Base-by-base conservation (phyloP, 495 filamentous ascomycete genomes). In the Penicillium waksmanii region DNA sequence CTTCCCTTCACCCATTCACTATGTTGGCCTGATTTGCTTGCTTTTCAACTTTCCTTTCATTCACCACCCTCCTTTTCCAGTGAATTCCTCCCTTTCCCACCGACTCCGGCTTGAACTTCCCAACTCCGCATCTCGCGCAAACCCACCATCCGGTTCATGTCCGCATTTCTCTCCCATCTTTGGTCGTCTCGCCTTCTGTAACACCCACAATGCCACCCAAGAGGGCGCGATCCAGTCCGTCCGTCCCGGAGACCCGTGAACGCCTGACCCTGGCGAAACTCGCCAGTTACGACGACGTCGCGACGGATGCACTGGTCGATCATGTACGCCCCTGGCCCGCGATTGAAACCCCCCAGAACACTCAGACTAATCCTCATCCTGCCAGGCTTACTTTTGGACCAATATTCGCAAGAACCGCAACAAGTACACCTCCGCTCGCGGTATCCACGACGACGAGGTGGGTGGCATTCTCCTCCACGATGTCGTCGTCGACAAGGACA, bases 221-320 rank as follows among this genome's bases (percentile, higher is more conserved):
- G 31, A 79, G 83, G 77, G 74, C 70, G 65, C 68, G 77, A 66
- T 66, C 73, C 9, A 74, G 64, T 35, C 66, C 77, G 5, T 72
- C 80, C 19, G 64, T 64, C 47, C 54, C 57, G 15, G 74, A 84
- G 42, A 84, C 87, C 68, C 88, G 83, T 74, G 85, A 89, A 60
- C 87, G 85, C 65, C 78, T 98, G 61, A 96, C 92, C 12, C 79
- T 97, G 56, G 85, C 85, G 40, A 93, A 97, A 77, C 79, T 99
- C 58, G 87, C 91, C 27, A 88, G 89, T 56, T 97, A 97, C 78
- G 95, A 99, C 76, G 95, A 99, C 72, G 86, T 99, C 64, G 82
- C 96, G 62, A 98, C 95, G 0, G 96, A 99, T 86, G 89, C 90
- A 57, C 87, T 99, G 35, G 86, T 99, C 43, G 95, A 99, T 76